A percentile compares a stretch with the other conserved stretches of the same genome.
These are phyloP conservation scores for Tetragonia tetragonoides DNA, from an alignment of 148 eudicot species.

Conservation along the genomic window DNA sequence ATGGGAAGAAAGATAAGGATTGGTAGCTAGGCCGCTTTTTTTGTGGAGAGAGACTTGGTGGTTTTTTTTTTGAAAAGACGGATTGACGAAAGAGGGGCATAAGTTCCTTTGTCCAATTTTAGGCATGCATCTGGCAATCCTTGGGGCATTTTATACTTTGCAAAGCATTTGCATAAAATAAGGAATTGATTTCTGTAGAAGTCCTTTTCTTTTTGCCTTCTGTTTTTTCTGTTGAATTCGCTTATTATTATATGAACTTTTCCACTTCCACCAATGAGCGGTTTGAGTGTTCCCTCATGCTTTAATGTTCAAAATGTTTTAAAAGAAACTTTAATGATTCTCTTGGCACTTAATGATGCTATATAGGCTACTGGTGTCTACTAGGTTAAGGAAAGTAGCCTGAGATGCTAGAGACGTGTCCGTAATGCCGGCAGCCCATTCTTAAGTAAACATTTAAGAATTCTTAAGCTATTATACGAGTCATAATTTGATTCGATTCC, in stretches of 20 bases:
- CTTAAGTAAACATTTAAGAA: background rate
- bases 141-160: background rate
- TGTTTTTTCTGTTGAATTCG: background rate
- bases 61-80: background rate
- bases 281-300: background rate
- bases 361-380: background rate
- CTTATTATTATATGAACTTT: background rate
- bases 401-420: background rate
- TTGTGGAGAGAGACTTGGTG: background rate
- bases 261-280: constrained; percentile 16
- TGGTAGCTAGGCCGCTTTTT: background rate
- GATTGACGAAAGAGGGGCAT: constrained; percentile 7
- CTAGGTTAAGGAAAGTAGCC: constrained; percentile 7
- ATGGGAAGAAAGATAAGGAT: background rate
- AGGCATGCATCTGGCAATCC: constrained; percentile 6
- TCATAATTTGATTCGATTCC: constrained; percentile 3
- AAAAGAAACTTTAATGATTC: constrained; percentile 9
- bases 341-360: constrained; percentile 17
- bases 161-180: background rate
- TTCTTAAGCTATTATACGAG: background rate
- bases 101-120: background rate
- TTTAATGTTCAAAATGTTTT: background rate
- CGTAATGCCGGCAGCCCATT: background rate
- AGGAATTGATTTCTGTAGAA: background rate
- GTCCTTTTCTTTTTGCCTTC: background rate